These are phyloP conservation scores for Amanita subjunquillea DNA, from an alignment of 768 basidiomycete genomes.

Conservation along the genomic window DNA sequence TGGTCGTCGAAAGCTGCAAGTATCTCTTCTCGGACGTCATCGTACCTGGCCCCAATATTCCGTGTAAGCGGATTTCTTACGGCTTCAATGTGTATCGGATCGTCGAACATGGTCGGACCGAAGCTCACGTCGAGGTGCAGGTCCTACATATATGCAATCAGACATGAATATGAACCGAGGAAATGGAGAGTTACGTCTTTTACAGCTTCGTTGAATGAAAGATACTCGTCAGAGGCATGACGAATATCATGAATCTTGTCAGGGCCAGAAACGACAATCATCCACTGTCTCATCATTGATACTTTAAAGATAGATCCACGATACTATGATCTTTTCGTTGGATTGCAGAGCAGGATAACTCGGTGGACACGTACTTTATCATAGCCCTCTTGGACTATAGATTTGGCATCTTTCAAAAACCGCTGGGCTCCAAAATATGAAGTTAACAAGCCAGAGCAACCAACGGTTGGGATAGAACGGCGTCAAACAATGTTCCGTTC, in stretches of 20 bases:
- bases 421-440: conserved; percentile 4
- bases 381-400: conserved; percentile 23
- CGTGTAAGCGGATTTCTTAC: no score
- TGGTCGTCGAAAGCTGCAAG: no score
- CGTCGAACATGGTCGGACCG: no score
- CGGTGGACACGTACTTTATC: conserved; percentile 12
- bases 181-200: conserved; percentile 10
- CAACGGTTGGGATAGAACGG: background rate
- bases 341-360: background rate
- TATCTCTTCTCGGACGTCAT: no score
- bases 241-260: conserved; percentile 34
- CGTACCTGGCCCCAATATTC: no score
- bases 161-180: no score
- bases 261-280: conserved; percentile 29
- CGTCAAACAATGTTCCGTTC: no score
- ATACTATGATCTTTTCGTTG: conserved; percentile 8
- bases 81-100: no score
- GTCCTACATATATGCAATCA: no score
- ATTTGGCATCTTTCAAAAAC: conserved; percentile 12
- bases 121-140: no score
- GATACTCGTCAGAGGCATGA: conserved; percentile 31
- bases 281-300: conserved; percentile 32
- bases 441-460: background rate
- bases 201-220: conserved; percentile 30
- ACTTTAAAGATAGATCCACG: conserved; percentile 28